phyloP scores from a whole-genome alignment of 495 filamentous ascomycete genomes.

The Penicillium arizonense region DNA sequence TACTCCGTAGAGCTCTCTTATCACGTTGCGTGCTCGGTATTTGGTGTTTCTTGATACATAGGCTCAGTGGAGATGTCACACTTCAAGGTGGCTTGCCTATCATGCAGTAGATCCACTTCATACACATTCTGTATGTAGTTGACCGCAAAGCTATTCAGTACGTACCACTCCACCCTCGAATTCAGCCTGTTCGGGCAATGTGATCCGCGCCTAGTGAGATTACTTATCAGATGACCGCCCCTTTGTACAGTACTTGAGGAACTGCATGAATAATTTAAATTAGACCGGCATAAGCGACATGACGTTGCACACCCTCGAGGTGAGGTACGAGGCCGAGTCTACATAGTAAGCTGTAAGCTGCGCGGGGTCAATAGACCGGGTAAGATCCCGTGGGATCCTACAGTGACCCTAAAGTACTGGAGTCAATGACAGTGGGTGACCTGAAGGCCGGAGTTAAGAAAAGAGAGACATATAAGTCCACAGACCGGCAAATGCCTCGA shows the following conservation, averaged over 20 bases:
- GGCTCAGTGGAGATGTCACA: constrained; percentile 5
- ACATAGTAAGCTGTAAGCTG: background rate
- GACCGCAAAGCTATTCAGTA: constrained; percentile 6
- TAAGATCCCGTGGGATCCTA: background rate
- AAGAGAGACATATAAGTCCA: background rate
- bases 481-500: constrained; percentile 1
- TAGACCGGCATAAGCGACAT: constrained; percentile 1
- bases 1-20: constrained; percentile 9
- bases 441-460: background rate
- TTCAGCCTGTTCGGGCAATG: constrained; percentile 4
- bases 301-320: background rate
- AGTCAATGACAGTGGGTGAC: background rate
- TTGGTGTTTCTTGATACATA: background rate
- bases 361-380: constrained; percentile 5
- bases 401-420: background rate
- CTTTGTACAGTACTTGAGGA: background rate
- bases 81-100: background rate
- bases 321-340: background rate
- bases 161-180: background rate
- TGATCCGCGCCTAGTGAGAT: background rate
- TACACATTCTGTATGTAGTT: constrained; percentile 4
- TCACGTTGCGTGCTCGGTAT: constrained; percentile 8
- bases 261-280: background rate
- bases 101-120: background rate
- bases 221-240: constrained; percentile 6